Evolutionary conservation across 805 yeast genomes (phyloP).

Genomic region (Komagataella pseudopastoris): DNA sequence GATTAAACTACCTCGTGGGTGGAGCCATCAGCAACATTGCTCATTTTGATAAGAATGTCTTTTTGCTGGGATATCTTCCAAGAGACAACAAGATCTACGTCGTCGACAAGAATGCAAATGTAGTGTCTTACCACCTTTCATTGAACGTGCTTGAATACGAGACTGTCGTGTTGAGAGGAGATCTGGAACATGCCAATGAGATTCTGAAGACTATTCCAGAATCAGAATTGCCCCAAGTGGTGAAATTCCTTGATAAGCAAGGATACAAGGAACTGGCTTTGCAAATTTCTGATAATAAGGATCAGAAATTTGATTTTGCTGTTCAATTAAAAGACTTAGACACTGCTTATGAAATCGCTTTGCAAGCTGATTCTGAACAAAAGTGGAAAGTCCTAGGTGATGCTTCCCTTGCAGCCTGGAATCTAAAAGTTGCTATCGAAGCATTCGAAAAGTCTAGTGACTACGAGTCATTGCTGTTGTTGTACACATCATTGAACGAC

Average conservation of each 20-base stretch:
- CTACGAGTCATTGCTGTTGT: conserved; percentile 64
- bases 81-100: conserved; percentile 84
- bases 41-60: conserved; percentile 83
- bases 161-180: conserved; percentile 91
- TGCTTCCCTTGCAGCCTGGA: conserved; percentile 65
- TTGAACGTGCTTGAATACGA: conserved; percentile 87
- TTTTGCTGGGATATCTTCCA: conserved; percentile 78
- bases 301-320: conserved; percentile 87
- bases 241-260: conserved; percentile 89
- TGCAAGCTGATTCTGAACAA: conserved; percentile 36
- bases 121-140: conserved; percentile 70
- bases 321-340: conserved; percentile 58
- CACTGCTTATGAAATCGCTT: conserved; percentile 59
- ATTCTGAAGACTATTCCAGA: conserved; percentile 50
- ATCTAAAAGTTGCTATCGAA: conserved; percentile 66
- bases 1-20: conserved; percentile 91
- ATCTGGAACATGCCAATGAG: conserved; percentile 68
- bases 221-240: conserved; percentile 60
- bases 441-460: conserved; percentile 74
- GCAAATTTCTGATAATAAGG: conserved; percentile 71
- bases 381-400: conserved; percentile 94
- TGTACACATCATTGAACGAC: conserved; percentile 75
- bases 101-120: conserved; percentile 80
- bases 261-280: conserved; percentile 78
- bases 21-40: conserved; percentile 85